A percentile compares a stretch with the other conserved stretches of the same genome.
These are phyloP conservation scores for Cajanus cajan DNA, from an alignment of 306 rosid genomes.

Conservation along the genomic window DNA sequence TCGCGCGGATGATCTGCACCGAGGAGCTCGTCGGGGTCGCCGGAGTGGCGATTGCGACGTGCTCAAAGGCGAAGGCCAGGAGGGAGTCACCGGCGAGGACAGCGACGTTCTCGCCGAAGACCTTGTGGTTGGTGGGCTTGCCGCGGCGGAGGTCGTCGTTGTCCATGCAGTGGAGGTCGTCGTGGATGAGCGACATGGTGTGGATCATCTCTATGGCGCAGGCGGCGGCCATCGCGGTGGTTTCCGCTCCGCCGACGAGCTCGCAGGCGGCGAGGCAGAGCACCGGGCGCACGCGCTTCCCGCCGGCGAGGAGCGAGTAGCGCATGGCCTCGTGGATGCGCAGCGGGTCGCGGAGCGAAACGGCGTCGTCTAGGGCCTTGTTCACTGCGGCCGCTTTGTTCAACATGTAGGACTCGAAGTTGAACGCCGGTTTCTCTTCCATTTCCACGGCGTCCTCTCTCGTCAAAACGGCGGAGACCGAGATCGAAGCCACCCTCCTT, in stretches of 20 bases:
- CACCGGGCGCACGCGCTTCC: slow-evolving; percentile 72
- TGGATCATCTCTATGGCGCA: slow-evolving; percentile 90
- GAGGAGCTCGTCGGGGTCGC: slow-evolving; percentile 35
- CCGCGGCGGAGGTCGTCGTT: slow-evolving; percentile 93
- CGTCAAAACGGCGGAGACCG: slow-evolving; percentile 53
- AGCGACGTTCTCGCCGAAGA: slow-evolving; percentile 79
- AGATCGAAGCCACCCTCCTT: background rate
- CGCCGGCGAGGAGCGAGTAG: slow-evolving; percentile 87
- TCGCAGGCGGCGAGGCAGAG: slow-evolving; percentile 82
- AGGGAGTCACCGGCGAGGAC: slow-evolving; percentile 84
- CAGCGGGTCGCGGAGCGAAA: slow-evolving; percentile 49
- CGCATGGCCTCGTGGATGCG: slow-evolving; percentile 81
- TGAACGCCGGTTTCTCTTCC: slow-evolving; percentile 38
- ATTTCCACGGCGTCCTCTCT: slow-evolving; percentile 35
- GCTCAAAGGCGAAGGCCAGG: slow-evolving; percentile 71
- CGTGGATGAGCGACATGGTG: slow-evolving; percentile 90
- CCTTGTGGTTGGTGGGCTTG: slow-evolving; percentile 79
- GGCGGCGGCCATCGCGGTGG: slow-evolving; percentile 74
- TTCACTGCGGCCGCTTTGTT: slow-evolving; percentile 51
- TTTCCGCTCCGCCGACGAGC: slow-evolving; percentile 63
- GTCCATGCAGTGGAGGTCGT: slow-evolving; percentile 86
- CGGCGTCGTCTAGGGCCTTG: slow-evolving; percentile 58
- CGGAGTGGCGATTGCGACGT: slow-evolving; percentile 51
- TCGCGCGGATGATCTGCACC: slow-evolving; percentile 44
- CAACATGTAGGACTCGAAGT: slow-evolving; percentile 61